These are phyloP conservation scores for Sporothrix brunneoviolacea DNA, from an alignment of 2,329 filamentous ascomycete species.

Conservation along the genomic window DNA sequence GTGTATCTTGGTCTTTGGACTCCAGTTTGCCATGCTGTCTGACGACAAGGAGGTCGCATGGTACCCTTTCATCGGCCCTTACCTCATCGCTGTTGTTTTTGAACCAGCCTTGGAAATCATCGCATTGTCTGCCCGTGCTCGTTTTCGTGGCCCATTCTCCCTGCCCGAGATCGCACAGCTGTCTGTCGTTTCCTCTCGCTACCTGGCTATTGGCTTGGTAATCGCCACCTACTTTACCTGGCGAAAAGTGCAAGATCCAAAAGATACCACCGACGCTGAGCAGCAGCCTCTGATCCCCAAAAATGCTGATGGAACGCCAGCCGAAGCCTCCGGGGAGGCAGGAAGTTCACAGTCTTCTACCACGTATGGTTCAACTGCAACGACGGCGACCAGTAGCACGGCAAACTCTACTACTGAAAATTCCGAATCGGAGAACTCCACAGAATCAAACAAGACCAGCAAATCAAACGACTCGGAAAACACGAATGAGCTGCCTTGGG, in stretches of 20 bases:
- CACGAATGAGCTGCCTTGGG: conserved; percentile 47
- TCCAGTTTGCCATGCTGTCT: conserved; percentile 49
- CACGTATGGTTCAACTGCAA: conserved; percentile 38
- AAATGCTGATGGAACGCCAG: conserved; percentile 21
- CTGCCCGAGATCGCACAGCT: conserved; percentile 25
- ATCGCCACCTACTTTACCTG: conserved; percentile 27
- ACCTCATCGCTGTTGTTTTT: conserved; percentile 49
- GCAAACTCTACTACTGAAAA: conserved; percentile 28
- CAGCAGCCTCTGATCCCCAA: conserved; percentile 50
- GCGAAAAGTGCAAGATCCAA: conserved; percentile 15
- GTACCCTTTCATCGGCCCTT: conserved; percentile 59
- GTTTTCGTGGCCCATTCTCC: conserved; percentile 9
- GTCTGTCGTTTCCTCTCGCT: conserved; percentile 27
- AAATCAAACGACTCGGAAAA: conserved; percentile 28
- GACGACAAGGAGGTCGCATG: conserved; percentile 47
- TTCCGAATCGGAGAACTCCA: conserved; percentile 30
- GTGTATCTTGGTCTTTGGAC: conserved; percentile 57
- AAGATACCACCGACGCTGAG: conserved; percentile 26
- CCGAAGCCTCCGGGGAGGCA: conserved; percentile 4
- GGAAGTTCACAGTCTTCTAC: conserved; percentile 7
- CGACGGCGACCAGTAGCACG: background rate
- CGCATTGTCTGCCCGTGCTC: conserved; percentile 16
- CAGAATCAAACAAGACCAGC: conserved; percentile 19
- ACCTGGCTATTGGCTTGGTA: conserved; percentile 28
- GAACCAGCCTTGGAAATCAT: conserved; percentile 41